Evolutionary conservation across 2,329 filamentous ascomycete genomes (phyloP).

Genomic region (Claviceps capensis): DNA sequence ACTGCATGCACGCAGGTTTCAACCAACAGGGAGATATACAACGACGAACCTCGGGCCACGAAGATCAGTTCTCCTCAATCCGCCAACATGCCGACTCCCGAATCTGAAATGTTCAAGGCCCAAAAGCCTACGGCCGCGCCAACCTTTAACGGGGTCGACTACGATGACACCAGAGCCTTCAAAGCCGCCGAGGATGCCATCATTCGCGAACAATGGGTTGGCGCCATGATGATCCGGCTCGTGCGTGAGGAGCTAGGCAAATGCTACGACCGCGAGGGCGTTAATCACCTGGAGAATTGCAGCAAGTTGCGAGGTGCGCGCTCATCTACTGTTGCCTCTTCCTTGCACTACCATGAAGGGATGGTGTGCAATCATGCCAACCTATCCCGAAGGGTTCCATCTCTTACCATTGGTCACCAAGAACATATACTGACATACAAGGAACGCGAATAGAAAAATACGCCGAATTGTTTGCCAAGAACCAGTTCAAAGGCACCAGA

Average conservation of each 20-base stretch:
- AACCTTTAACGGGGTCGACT: constrained; percentile 78
- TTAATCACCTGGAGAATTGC: constrained; percentile 83
- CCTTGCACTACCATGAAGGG: too few relatives aligned
- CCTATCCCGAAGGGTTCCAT: too few relatives aligned
- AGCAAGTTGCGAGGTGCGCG: constrained; percentile 58
- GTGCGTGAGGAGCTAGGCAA: constrained; percentile 74
- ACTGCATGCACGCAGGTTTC: not conserved
- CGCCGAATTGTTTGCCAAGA: constrained; percentile 60
- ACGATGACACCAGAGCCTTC: constrained; percentile 65
- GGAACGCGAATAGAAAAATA: constrained; percentile 50
- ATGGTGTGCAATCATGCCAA: too few relatives aligned
- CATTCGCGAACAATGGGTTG: constrained; percentile 78
- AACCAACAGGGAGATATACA: not conserved
- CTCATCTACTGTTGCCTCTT: not conserved
- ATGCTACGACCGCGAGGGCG: constrained; percentile 73
- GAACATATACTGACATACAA: not conserved
- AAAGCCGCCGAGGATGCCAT: constrained; percentile 75
- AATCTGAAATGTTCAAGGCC: constrained; percentile 68
- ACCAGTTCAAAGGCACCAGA: constrained; percentile 66
- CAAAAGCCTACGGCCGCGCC: constrained; percentile 73
- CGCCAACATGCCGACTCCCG: constrained; percentile 61
- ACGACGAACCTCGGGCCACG: not conserved
- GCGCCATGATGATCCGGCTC: constrained; percentile 75
- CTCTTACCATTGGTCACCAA: not conserved
- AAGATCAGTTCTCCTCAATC: constrained; percentile 3